Conservation (phyloP, 768 basidiomycete genomes). For the Suillus subalutaceus region DNA sequence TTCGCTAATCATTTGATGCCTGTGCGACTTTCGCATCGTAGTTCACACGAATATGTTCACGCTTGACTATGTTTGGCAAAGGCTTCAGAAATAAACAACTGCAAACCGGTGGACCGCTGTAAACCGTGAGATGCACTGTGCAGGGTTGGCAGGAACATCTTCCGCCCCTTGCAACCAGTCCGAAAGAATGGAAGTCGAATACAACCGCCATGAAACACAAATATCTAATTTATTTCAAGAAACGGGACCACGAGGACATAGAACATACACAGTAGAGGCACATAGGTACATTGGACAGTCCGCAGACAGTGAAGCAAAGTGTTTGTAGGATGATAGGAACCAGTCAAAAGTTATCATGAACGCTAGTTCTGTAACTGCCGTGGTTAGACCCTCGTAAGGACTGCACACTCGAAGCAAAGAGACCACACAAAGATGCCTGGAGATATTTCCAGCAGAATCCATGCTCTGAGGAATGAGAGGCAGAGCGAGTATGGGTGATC, state of each 20-base stretch:
- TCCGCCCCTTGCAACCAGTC: neutral
- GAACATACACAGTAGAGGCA: conserved; percentile 18
- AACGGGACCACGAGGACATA: conserved; percentile 8
- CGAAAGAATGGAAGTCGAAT: neutral
- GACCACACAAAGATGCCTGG: conserved; percentile 10
- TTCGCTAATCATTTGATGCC: neutral
- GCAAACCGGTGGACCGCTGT: neutral
- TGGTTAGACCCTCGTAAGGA: conserved; percentile 1
- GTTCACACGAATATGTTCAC: neutral
- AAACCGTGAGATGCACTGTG: neutral
- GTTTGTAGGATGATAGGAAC: conserved; percentile 5
- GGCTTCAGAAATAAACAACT: conserved; percentile 20
- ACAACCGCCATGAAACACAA: neutral
- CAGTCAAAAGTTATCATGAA: conserved; percentile 3
- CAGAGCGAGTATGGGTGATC: conserved; percentile 7
- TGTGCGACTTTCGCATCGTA: neutral
- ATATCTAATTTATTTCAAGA: conserved; percentile 1
- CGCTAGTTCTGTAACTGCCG: conserved; percentile 3
- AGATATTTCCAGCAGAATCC: conserved; percentile 7
- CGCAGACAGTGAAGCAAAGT: conserved; percentile 16
- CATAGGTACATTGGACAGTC: conserved; percentile 34
- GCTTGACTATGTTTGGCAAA: conserved; percentile 17
- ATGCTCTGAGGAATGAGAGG: conserved; percentile 1
- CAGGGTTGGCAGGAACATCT: neutral
- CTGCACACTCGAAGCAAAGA: conserved; percentile 8